Evolutionary conservation across 108 stramenopile species (phyloP).

Genomic region (Tribonema minus): DNA sequence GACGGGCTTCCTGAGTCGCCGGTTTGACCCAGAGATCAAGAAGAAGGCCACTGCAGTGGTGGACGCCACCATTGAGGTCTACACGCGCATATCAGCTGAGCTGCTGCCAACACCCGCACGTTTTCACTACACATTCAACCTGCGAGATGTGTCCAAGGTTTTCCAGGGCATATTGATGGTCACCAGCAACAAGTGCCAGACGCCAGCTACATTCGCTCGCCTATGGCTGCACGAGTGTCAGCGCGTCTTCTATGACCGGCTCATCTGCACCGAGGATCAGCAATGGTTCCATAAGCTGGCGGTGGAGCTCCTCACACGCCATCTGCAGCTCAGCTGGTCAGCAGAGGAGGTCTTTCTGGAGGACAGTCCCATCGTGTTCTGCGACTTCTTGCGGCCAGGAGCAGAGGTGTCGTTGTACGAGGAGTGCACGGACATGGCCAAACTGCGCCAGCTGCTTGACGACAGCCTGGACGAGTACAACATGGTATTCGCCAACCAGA

Average conservation of each 20-base stretch:
- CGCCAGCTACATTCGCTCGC: constrained; percentile 38
- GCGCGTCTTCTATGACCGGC: constrained; percentile 65
- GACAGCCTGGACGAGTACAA: constrained; percentile 67
- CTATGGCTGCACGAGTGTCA: constrained; percentile 62
- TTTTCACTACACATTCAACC: constrained; percentile 70
- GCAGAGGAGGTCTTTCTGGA: constrained; percentile 56
- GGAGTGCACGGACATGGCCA: constrained; percentile 33
- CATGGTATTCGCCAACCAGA: constrained; percentile 55
- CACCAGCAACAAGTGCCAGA: constrained; percentile 31
- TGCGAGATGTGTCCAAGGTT: constrained; percentile 66
- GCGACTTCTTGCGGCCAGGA: constrained; percentile 57
- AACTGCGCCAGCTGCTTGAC: constrained; percentile 47
- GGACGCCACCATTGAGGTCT: constrained; percentile 57
- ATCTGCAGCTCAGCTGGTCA: constrained; percentile 31
- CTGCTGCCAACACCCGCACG: constrained; percentile 65
- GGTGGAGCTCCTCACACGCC: constrained; percentile 54
- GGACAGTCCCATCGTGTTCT: constrained; percentile 50
- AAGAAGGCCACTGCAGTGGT: constrained; percentile 42
- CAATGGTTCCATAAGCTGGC: constrained; percentile 55
- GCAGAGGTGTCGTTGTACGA: constrained; percentile 56
- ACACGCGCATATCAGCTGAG: constrained; percentile 54
- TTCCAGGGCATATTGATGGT: constrained; percentile 68
- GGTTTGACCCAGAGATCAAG: constrained; percentile 41
- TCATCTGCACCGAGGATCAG: constrained; percentile 62
- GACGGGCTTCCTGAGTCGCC: constrained; percentile 19